These are phyloP conservation scores for Melampsora larici-populina DNA, from an alignment of 1,284 basidiomycete genomes.

Conservation along the genomic window DNA sequence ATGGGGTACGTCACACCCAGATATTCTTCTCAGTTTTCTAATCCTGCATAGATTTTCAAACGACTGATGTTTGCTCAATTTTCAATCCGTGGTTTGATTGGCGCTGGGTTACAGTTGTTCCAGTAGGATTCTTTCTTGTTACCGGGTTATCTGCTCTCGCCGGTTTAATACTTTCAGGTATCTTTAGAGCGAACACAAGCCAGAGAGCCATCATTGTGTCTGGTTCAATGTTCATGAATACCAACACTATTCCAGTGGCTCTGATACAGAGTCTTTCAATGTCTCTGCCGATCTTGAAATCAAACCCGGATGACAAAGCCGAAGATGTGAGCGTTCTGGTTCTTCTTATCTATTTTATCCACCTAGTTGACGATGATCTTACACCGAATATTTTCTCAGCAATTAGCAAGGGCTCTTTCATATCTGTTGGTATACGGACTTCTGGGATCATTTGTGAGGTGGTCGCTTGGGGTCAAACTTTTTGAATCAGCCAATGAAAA, in stretches of 20 bases:
- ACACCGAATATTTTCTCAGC: background rate
- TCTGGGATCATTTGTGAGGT: slow-evolving; percentile 56
- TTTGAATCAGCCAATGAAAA: slow-evolving; percentile 54
- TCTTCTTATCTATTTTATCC: background rate
- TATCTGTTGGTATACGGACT: slow-evolving; percentile 56
- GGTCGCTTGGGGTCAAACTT: slow-evolving; percentile 55
- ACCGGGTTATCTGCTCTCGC: slow-evolving; percentile 51
- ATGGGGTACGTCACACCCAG: slow-evolving; percentile 46
- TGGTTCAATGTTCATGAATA: slow-evolving; percentile 42
- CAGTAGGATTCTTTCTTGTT: slow-evolving; percentile 55
- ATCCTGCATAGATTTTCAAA: background rate
- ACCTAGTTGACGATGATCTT: background rate
- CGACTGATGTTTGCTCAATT: background rate
- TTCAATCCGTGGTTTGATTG: background rate
- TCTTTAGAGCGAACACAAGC: slow-evolving; percentile 51
- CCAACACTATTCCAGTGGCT: slow-evolving; percentile 55
- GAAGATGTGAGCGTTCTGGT: slow-evolving; percentile 41
- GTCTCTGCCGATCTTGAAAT: slow-evolving; percentile 49
- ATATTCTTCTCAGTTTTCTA: background rate
- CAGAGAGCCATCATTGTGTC: slow-evolving; percentile 55
- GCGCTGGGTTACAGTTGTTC: slow-evolving; percentile 48
- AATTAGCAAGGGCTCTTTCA: slow-evolving; percentile 48
- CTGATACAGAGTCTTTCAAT: slow-evolving; percentile 56
- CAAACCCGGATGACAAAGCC: slow-evolving; percentile 48
- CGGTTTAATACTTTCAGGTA: slow-evolving; percentile 51